Conservation (phyloP, 2,329 filamentous ascomycete genomes). For the Dactylonectria estremocensis region DNA sequence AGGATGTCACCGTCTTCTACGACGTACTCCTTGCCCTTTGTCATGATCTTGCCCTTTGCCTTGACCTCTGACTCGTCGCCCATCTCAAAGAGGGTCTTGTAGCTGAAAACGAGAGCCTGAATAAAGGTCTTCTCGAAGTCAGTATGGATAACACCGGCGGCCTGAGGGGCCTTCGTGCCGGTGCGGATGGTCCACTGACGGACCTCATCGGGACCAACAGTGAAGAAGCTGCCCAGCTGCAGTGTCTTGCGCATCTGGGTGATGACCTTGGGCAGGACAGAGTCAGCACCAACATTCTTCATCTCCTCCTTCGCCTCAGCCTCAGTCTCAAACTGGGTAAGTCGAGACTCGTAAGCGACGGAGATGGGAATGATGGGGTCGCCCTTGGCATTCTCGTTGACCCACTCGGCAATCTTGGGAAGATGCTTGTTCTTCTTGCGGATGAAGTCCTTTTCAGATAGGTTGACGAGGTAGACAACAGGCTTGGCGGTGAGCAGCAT, state of each 20-base stretch:
- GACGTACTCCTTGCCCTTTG: constrained; percentile 98
- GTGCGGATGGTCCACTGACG: constrained; percentile 98
- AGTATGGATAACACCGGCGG: constrained; percentile 96
- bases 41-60: constrained; percentile 96
- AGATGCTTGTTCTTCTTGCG: constrained; percentile 99
- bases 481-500: constrained; percentile 97
- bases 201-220: constrained; percentile 94
- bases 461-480: constrained; percentile 96
- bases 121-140: constrained; percentile 99
- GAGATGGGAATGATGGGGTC: constrained; percentile 96
- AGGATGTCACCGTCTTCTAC: constrained; percentile 87
- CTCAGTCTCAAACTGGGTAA: constrained; percentile 85
- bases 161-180: constrained; percentile 97
- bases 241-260: constrained; percentile 93
- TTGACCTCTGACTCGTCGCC: constrained; percentile 92
- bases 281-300: constrained; percentile 90
- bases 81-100: constrained; percentile 82
- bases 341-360: constrained; percentile 91
- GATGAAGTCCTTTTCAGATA: constrained; percentile 97
- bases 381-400: constrained; percentile 89
- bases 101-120: constrained; percentile 96
- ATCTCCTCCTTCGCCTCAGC: constrained; percentile 86
- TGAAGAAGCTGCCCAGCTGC: constrained; percentile 97
- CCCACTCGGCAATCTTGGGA: constrained; percentile 93
- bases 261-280: constrained; percentile 92